Evolutionary conservation across 2,329 filamentous ascomycete species (phyloP).

Genomic region (Didymella lethalis): DNA sequence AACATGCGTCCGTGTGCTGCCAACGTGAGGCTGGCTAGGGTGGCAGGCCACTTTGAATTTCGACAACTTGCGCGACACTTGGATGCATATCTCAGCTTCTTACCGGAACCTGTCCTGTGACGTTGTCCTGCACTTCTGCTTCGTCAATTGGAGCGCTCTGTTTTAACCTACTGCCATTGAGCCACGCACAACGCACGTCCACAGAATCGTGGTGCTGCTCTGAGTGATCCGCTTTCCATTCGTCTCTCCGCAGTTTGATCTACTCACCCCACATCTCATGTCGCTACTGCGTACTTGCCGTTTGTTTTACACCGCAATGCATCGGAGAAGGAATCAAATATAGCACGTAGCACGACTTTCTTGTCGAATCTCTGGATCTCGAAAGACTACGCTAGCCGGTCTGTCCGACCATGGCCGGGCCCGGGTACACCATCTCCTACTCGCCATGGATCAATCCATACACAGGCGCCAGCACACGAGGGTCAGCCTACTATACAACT

Average conservation of each 20-base stretch:
- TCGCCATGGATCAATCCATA: constrained; percentile 48
- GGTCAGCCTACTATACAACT: constrained; percentile 13
- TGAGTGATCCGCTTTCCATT: constrained; percentile 41
- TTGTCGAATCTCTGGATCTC: constrained; percentile 34
- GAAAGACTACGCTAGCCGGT: constrained; percentile 27
- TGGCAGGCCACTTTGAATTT: constrained; percentile 41
- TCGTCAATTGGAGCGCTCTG: constrained; percentile 37
- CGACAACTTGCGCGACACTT: constrained; percentile 37
- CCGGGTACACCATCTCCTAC: constrained; percentile 38
- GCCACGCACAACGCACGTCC: constrained; percentile 42
- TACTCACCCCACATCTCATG: constrained; percentile 48
- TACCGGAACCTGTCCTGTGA: constrained; percentile 44
- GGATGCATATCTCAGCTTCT: constrained; percentile 27
- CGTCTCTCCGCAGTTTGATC: constrained; percentile 46
- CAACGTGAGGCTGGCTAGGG: constrained; percentile 46
- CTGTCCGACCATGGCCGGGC: constrained; percentile 42
- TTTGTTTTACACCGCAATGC: constrained; percentile 45
- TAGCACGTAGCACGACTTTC: constrained; percentile 44
- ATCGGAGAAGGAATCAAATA: constrained; percentile 37
- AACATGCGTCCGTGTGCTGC: constrained; percentile 37
- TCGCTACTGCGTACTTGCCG: constrained; percentile 42
- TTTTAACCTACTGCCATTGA: constrained; percentile 36
- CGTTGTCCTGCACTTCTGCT: constrained; percentile 41
- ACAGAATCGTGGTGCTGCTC: constrained; percentile 36
- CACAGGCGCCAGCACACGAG: constrained; percentile 26